A percentile compares a stretch with the other conserved stretches of the same genome.
Evolutionary conservation across 805 yeast genomes (phyloP).

Genomic region (Lachancea waltii): DNA sequence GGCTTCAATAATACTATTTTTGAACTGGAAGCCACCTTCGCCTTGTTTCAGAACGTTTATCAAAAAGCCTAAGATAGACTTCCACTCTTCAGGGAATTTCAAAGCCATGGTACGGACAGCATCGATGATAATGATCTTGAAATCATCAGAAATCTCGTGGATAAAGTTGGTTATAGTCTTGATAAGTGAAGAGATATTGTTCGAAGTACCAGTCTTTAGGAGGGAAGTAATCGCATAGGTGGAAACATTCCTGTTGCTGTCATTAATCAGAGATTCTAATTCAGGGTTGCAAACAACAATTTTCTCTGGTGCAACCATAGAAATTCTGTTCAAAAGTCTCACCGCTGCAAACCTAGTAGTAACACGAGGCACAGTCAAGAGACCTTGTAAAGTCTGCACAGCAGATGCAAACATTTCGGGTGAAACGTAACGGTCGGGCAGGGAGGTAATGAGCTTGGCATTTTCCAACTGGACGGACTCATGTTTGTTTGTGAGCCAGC

Average conservation of each 20-base stretch:
- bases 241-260: slow-evolving; percentile 83
- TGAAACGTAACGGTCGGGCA: slow-evolving; percentile 48
- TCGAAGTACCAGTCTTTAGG: slow-evolving; percentile 89
- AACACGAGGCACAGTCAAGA: slow-evolving; percentile 81
- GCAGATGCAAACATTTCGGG: slow-evolving; percentile 66
- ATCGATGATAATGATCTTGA: slow-evolving; percentile 89
- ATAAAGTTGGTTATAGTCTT: slow-evolving; percentile 80
- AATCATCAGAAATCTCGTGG: slow-evolving; percentile 93
- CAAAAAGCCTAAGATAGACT: slow-evolving; percentile 72
- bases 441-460: slow-evolving; percentile 46
- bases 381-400: slow-evolving; percentile 63
- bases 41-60: slow-evolving; percentile 73
- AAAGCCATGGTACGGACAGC: slow-evolving; percentile 88
- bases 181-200: slow-evolving; percentile 82
- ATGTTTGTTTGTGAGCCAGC: slow-evolving; percentile 70
- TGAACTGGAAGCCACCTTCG: slow-evolving; percentile 83
- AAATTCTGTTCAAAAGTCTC: slow-evolving; percentile 78
- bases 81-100: slow-evolving; percentile 88
- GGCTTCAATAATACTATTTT: slow-evolving; percentile 85
- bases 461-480: slow-evolving; percentile 93
- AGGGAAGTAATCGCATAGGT: slow-evolving; percentile 96
- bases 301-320: slow-evolving; percentile 74
- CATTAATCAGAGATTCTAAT: slow-evolving; percentile 80
- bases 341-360: slow-evolving; percentile 91
- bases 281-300: slow-evolving; percentile 75